These are phyloP conservation scores for Tolypocladium tropicale DNA, from an alignment of 2,329 filamentous ascomycete genomes.

Conservation along the genomic window DNA sequence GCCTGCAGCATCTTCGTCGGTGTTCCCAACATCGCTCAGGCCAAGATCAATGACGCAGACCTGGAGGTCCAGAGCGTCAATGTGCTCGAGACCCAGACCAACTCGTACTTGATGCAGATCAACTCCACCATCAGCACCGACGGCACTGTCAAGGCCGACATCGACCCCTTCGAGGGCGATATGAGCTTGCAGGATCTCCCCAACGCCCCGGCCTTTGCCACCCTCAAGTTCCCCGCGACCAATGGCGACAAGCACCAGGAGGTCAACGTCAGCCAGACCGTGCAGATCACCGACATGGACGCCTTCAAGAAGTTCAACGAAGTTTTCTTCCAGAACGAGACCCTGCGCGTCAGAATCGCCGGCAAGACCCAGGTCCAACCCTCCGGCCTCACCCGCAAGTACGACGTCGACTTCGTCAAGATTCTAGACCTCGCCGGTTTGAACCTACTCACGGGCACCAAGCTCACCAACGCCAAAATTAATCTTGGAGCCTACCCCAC, in stretches of 20 bases:
- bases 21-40: constrained; percentile 46
- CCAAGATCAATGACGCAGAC: constrained; percentile 41
- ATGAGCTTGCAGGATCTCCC: constrained; percentile 44
- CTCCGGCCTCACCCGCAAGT: constrained; percentile 35
- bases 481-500: constrained; percentile 23
- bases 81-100: constrained; percentile 33
- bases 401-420: constrained; percentile 45
- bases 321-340: constrained; percentile 40
- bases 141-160: constrained; percentile 39
- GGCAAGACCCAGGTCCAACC: constrained; percentile 44
- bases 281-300: constrained; percentile 33
- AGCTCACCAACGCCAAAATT: constrained; percentile 40
- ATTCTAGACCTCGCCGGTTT: constrained; percentile 38
- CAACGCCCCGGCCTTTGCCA: constrained; percentile 37
- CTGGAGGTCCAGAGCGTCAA: constrained; percentile 41
- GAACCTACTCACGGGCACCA: constrained; percentile 45
- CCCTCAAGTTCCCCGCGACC: constrained; percentile 41
- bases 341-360: constrained; percentile 37
- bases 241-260: constrained; percentile 35
- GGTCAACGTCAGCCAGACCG: constrained; percentile 41
- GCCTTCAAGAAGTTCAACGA: constrained; percentile 46
- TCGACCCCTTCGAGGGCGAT: constrained; percentile 39
- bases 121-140: constrained; percentile 45
- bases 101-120: constrained; percentile 40
- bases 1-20: constrained; percentile 41